A percentile compares a stretch with the other conserved stretches of the same genome.
Conservation (phyloP, 257 asterid genomes). For the Perilla frutescens region DNA sequence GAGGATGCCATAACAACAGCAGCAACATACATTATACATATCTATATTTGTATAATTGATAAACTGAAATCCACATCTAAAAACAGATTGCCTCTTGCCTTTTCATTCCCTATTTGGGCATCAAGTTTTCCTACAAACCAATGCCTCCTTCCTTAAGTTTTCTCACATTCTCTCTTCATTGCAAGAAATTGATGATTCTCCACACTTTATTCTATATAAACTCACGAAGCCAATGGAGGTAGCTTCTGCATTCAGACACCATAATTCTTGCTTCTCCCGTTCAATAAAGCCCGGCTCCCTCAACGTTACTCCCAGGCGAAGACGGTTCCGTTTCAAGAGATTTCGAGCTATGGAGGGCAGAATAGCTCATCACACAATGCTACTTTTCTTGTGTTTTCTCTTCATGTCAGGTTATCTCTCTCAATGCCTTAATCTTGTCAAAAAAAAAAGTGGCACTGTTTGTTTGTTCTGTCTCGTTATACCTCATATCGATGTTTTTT, state of each 20-base stretch:
- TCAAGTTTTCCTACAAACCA: conserved; percentile 53
- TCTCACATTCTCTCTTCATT: conserved; percentile 49
- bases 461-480: not conserved
- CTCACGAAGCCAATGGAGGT: conserved; percentile 35
- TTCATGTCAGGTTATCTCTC: conserved; percentile 51
- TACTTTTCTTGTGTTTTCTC: conserved; percentile 50
- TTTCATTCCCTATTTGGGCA: conserved; percentile 56
- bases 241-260: conserved; percentile 47
- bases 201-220: conserved; percentile 49
- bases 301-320: not conserved
- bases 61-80: not conserved
- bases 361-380: conserved; percentile 26
- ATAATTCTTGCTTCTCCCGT: conserved; percentile 29
- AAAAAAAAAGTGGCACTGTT: not conserved
- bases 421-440: not conserved
- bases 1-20: not conserved
- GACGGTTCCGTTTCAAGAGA: conserved; percentile 9
- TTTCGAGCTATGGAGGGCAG: conserved; percentile 43
- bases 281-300: not conserved
- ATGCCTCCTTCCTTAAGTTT: conserved; percentile 71
- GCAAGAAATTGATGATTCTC: conserved; percentile 73
- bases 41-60: not conserved
- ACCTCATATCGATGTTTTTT: not conserved
- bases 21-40: not conserved
- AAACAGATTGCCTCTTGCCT: conserved; percentile 24